phyloP scores from a whole-genome alignment of 257 asterid genomes.

The Solanum phureja region DNA sequence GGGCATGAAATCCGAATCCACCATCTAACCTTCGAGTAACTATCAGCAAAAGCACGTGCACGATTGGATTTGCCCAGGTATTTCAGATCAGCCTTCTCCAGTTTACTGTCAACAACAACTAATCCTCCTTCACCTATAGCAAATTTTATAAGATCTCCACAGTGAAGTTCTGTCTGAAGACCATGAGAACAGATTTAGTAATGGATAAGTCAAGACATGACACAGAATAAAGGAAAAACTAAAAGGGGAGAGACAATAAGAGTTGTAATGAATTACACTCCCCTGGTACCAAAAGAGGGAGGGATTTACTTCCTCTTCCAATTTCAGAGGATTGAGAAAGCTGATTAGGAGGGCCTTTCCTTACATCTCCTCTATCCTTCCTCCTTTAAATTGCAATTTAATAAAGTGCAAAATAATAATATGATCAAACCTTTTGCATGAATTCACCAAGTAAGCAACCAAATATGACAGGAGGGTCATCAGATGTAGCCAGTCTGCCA shows the following conservation, averaged over 20 bases:
- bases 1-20: background rate
- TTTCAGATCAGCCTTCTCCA: constrained; percentile 77
- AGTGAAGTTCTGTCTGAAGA: constrained; percentile 51
- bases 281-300: background rate
- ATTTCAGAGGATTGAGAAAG: background rate
- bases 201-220: background rate
- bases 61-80: constrained; percentile 75
- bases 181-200: constrained; percentile 1
- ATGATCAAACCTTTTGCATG: constrained; percentile 53
- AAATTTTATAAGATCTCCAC: constrained; percentile 68
- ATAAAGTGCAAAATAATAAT: background rate
- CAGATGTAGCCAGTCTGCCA: constrained; percentile 73
- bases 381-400: background rate
- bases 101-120: constrained; percentile 50
- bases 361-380: background rate
- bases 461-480: constrained; percentile 66
- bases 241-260: background rate
- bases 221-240: background rate
- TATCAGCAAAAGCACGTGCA: constrained; percentile 81
- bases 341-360: background rate
- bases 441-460: constrained; percentile 68
- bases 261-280: background rate
- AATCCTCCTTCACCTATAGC: constrained; percentile 52
- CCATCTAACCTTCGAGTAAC: constrained; percentile 74
- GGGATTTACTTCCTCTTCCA: background rate